Evolutionary conservation across 2,329 filamentous ascomycete species (phyloP), one percentile per base, ranked within the genome.

Genomic region (Venturia oleaginea): DNA sequence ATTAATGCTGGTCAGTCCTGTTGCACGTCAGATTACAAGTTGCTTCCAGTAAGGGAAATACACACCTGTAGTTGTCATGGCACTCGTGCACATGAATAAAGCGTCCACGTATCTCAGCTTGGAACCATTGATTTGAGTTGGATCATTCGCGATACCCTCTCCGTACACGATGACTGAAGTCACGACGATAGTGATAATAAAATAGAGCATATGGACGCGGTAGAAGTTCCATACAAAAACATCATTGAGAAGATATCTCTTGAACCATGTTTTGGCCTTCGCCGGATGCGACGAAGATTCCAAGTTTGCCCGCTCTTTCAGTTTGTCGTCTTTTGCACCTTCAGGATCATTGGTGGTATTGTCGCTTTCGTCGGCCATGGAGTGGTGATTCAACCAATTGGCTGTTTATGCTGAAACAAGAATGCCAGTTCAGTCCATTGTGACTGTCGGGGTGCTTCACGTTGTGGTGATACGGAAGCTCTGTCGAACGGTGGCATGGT

Each of bases 61-160:
- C 64, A 11, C 67, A 68, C 69, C 71, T 11, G 70, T 73, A 2
- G 71, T 73, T 10, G 71, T 72, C 70, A 73, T 73, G 15, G 71
- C 71, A 64, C 70, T 72, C 30, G 68, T 70, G 38, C 69, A 69
- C 8, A 73, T 59, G 46, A 72, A 72, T 15, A 73, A 57, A 3
- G 70, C 71, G 43, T 73, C 68, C 24, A 70, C 69, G 37, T 72
- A 73, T 4, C 66, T 69, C 10, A 72, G 40, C 34, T 40, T 30
- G 2, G 34, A 37, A 40, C 68, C 68, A 7, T 64, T 68, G 42
- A 66, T 64, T 17, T 69, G n/a, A 7, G 46, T 66, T 8, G 68
- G 66, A n/a, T 69, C 70, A 64, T 69, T 67, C 15, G 68, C 69
- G 32, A 70, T 61, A 5, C 72, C 72, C 48, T 70, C 69, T 4